Conservation (phyloP, 2,329 filamentous ascomycete species). For the Alternaria arbusti region DNA sequence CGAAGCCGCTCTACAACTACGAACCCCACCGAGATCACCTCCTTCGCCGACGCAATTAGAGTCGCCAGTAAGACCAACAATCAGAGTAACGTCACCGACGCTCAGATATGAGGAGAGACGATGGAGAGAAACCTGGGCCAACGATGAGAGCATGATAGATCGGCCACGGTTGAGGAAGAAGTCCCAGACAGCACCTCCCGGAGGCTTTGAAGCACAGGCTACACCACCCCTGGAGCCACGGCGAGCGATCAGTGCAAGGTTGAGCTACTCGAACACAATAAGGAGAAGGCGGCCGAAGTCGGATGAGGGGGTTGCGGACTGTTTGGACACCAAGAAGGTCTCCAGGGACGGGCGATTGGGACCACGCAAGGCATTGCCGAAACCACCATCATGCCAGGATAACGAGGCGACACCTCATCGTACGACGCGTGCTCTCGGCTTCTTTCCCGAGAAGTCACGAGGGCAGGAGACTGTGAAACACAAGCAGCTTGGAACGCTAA, state of each 20-base stretch:
- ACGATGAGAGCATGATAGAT: conserved; percentile 9
- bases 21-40: not conserved
- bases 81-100: conserved; percentile 10
- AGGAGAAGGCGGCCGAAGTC: conserved; percentile 4
- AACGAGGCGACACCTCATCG: not conserved
- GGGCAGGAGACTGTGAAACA: conserved; percentile 28
- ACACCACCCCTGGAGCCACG: conserved; percentile 27
- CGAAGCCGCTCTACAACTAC: conserved; percentile 3
- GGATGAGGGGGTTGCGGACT: not conserved
- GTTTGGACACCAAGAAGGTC: conserved; percentile 1
- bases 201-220: conserved; percentile 8
- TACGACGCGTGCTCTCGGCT: not conserved
- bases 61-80: conserved; percentile 5
- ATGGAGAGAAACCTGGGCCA: conserved; percentile 8
- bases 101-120: not conserved
- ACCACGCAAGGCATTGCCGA: conserved; percentile 1
- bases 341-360: conserved; percentile 4
- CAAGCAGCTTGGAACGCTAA: conserved; percentile 30
- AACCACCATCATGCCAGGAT: not conserved
- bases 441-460: conserved; percentile 26
- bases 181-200: conserved; percentile 28
- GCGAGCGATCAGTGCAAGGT: conserved; percentile 36
- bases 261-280: conserved; percentile 5
- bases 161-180: conserved; percentile 25
- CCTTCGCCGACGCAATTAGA: conserved; percentile 4